These are phyloP conservation scores for Penicillium sp. DNA, from an alignment of 2,329 filamentous ascomycete genomes.

Conservation along the genomic window DNA sequence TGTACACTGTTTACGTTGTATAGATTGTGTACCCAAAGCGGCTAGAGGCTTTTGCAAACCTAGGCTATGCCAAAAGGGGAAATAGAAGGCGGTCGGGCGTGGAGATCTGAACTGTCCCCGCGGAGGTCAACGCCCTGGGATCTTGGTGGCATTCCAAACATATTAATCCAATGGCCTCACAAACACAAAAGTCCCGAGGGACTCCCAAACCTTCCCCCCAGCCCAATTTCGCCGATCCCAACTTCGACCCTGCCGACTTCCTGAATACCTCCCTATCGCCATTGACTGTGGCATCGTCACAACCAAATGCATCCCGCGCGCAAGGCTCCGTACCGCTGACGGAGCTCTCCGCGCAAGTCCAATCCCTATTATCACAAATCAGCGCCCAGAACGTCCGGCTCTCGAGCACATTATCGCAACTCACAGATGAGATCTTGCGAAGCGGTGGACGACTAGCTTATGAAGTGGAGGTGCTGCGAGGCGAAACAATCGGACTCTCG, in stretches of 20 bases:
- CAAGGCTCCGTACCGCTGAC: slow-evolving; percentile 62
- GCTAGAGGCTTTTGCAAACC: neutral
- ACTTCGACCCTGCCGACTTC: slow-evolving; percentile 82
- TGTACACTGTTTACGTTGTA: neutral
- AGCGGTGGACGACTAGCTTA: slow-evolving; percentile 88
- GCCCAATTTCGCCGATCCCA: slow-evolving; percentile 70
- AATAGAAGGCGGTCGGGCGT: slow-evolving; percentile 6
- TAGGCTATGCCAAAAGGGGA: neutral
- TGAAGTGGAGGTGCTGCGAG: slow-evolving; percentile 89
- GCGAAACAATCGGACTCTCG: slow-evolving; percentile 78
- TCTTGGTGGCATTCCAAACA: neutral
- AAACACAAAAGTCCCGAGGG: slow-evolving; percentile 26
- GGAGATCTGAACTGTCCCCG: slow-evolving; percentile 11
- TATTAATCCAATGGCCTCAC: slow-evolving; percentile 14
- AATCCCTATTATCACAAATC: slow-evolving; percentile 81
- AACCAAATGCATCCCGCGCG: slow-evolving; percentile 42
- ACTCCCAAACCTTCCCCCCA: slow-evolving; percentile 36
- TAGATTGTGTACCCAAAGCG: slow-evolving; percentile 1
- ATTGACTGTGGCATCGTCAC: slow-evolving; percentile 55
- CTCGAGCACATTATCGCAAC: slow-evolving; percentile 76
- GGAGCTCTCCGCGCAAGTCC: slow-evolving; percentile 79
- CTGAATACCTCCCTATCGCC: slow-evolving; percentile 78
- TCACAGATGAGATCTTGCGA: slow-evolving; percentile 92
- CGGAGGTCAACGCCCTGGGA: slow-evolving; percentile 8
- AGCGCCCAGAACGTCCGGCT: slow-evolving; percentile 85